Conservation (phyloP, 768 basidiomycete genomes). For the Boletus reticulatus region DNA sequence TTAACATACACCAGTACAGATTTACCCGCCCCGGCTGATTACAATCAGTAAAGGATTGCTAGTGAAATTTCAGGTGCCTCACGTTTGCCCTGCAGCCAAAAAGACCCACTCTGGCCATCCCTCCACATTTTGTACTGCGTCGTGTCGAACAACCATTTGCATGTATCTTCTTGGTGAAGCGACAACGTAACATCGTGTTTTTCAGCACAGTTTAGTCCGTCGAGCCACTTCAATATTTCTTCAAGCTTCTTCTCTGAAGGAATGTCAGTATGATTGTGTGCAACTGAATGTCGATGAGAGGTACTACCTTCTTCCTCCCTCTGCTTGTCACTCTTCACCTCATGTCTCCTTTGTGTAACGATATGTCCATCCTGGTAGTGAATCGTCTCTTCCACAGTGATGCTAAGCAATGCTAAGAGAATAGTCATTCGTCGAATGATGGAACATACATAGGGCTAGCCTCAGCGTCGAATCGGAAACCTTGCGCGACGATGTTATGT, state of each 20-base stretch:
- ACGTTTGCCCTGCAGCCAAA: constrained; percentile 11
- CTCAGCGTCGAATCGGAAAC: too few species aligned
- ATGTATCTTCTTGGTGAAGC: background rate
- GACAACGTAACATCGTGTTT: constrained; percentile 1
- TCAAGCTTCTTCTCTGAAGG: background rate
- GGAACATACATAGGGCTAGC: too few species aligned
- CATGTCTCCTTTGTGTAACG: background rate
- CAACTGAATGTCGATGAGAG: background rate
- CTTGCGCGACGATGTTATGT: too few species aligned
- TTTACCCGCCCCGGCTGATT: constrained; percentile 4
- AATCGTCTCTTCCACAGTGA: too few species aligned
- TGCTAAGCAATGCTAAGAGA: background rate
- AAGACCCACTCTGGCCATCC: background rate
- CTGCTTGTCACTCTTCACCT: background rate
- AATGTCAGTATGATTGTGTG: background rate
- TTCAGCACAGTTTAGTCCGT: constrained; percentile 1
- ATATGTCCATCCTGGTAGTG: background rate
- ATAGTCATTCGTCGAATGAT: background rate
- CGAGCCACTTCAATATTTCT: constrained; percentile 1
- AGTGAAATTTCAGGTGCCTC: background rate
- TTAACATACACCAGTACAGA: constrained; percentile 8
- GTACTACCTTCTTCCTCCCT: background rate
- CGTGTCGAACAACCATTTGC: constrained; percentile 4
- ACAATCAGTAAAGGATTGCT: background rate
- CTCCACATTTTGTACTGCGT: constrained; percentile 2